Percentiles rank a stretch among this genome's conserved stretches.
Conservation (phyloP, 805 yeast species). For the Starmera amethionina region DNA sequence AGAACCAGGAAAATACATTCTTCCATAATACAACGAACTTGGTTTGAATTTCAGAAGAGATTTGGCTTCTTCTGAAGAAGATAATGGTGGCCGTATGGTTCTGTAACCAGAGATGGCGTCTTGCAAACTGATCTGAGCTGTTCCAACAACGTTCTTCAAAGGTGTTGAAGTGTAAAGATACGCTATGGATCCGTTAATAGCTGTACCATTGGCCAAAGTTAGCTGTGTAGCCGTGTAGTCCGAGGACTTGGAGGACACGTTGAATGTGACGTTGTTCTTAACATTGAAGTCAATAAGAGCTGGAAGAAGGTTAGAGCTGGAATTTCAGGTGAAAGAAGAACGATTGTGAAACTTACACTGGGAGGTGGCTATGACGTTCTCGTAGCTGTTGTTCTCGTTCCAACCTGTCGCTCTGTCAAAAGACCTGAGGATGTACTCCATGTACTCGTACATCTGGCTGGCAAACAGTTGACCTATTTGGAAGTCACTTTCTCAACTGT, state of each 20-base stretch:
- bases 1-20: conserved; percentile 81
- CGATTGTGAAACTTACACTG: conserved; percentile 15
- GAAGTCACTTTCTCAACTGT: no score
- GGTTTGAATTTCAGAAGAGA: conserved; percentile 2
- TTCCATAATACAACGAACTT: conserved; percentile 61
- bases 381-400: conserved; percentile 72
- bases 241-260: conserved; percentile 62
- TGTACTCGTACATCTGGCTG: conserved; percentile 57
- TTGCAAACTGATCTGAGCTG: conserved; percentile 48
- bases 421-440: conserved; percentile 76
- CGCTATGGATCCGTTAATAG: conserved; percentile 73
- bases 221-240: conserved; percentile 63
- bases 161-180: conserved; percentile 66
- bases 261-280: conserved; percentile 58
- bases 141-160: conserved; percentile 38
- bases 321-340: background rate
- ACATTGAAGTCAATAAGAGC: conserved; percentile 61
- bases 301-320: conserved; percentile 2
- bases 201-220: conserved; percentile 51
- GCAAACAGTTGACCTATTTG: background rate
- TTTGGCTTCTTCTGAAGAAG: background rate
- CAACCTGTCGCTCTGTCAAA: conserved; percentile 65
- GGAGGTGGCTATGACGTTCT: conserved; percentile 65
- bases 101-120: conserved; percentile 63
- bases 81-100: conserved; percentile 36